Evolutionary conservation across 345 rosid genomes (phyloP).

Genomic region (Eucalyptus decipiens): DNA sequence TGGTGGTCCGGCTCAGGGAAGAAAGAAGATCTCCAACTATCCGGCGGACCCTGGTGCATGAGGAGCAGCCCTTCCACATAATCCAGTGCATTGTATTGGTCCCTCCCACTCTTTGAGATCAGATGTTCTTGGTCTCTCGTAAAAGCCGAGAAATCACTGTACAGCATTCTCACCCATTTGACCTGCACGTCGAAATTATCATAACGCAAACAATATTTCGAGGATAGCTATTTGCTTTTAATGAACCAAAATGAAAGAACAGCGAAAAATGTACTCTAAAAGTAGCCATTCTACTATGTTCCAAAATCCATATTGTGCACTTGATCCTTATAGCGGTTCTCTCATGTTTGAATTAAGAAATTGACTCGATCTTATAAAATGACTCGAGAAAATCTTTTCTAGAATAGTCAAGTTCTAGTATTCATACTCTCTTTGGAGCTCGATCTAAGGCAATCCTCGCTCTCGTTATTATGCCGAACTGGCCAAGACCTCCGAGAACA

Average conservation of each 20-base stretch:
- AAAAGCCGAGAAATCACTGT: conserved; percentile 27
- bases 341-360: not conserved
- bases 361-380: not conserved
- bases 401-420: not conserved
- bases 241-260: not conserved
- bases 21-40: conserved; percentile 36
- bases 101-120: conserved; percentile 19
- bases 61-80: conserved; percentile 46
- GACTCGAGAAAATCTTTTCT: not conserved
- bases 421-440: conserved; percentile 27
- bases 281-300: not conserved
- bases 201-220: not conserved
- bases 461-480: conserved; percentile 48
- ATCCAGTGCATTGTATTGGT: not conserved
- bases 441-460: conserved; percentile 31
- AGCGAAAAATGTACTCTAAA: not conserved
- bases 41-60: conserved; percentile 15
- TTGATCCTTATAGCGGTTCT: not conserved
- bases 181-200: conserved; percentile 9
- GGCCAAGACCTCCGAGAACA: conserved; percentile 53
- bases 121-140: conserved; percentile 33
- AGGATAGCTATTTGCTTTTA: not conserved
- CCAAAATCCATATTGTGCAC: not conserved
- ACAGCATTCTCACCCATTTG: conserved; percentile 34
- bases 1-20: conserved; percentile 10